phyloP scores from a whole-genome alignment of 106 monocot genomes.

The Acorus gramineus region DNA sequence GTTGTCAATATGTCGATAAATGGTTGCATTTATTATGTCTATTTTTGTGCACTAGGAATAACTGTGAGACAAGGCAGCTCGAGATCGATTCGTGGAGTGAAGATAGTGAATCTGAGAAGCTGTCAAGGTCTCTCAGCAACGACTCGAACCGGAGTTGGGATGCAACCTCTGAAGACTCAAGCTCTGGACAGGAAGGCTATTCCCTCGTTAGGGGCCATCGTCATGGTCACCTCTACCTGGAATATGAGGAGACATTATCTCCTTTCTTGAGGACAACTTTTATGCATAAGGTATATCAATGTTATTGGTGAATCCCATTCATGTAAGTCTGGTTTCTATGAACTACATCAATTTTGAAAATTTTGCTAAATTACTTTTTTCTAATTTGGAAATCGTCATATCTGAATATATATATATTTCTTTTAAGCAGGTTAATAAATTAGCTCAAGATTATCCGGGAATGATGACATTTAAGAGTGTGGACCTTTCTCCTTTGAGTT shows the following conservation, averaged over 20 bases:
- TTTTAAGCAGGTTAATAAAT: too few relatives aligned
- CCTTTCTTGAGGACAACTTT: conserved; percentile 64
- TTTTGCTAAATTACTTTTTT: too few relatives aligned
- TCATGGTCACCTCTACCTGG: conserved; percentile 39
- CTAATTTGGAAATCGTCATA: too few relatives aligned
- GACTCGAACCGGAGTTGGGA: conserved; percentile 41
- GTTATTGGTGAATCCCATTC: too few relatives aligned
- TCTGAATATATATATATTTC: too few relatives aligned
- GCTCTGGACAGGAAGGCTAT: conserved; percentile 10
- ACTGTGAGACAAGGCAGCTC: conserved; percentile 22
- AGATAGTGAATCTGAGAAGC: conserved; percentile 54
- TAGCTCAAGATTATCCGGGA: too few relatives aligned
- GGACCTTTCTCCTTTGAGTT: too few relatives aligned
- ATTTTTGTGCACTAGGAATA: conserved; percentile 16
- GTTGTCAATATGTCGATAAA: not conserved
- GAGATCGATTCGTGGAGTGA: conserved; percentile 50
- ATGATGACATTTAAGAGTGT: too few relatives aligned
- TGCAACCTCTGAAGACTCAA: conserved; percentile 21
- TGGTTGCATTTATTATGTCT: not conserved
- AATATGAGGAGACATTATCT: conserved; percentile 43
- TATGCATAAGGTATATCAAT: conserved; percentile 35
- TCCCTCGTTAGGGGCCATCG: conserved; percentile 21
- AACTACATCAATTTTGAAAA: too few relatives aligned
- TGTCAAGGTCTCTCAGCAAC: conserved; percentile 21
- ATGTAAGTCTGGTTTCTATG: too few relatives aligned